Base-by-base conservation (phyloP, 1,284 basidiomycete species). In the Boletus mariae region DNA sequence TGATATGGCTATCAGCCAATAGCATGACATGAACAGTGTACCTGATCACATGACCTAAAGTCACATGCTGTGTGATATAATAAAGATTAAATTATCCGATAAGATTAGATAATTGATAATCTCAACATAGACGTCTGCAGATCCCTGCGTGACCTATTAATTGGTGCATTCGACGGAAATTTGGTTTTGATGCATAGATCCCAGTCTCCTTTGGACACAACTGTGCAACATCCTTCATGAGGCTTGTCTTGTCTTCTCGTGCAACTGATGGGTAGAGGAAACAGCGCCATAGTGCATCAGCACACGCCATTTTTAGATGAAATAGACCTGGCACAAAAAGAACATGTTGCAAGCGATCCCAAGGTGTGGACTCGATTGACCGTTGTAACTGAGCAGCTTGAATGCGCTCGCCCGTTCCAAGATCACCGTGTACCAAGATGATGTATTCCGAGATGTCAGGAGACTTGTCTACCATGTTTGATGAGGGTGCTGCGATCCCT, bases 241-340 rank as follows among this genome's bases (percentile, higher is more conserved):
- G 47, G 23, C 49, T 34, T 2, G 44, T 62, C 2, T 51, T 42
- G 44, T 65, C 54, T 1, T 49, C 11, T 0, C n/a, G 42, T 1
- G 37, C 44, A 0, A 13, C 17, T 1, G 37, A 48, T 10, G 55
- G 55, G 3, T 55, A 28, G 4, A 67, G 29, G 13, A 60, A 62
- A 25, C 52, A 59, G 2, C 49, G 40, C 62, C 66, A 71, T 0
- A 73, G 17, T 2, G 64, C 61, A 52, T 73, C 67, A 0, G 56
- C 61, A 47, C 60, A 64, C 0, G 70, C 68, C 69, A 73, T 73
- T 42, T 68, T 68, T 13, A 68, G n/a, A 31, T 73, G 67, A 40
- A 74, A 74, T 0, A 70, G 49, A 0, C 69, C 67, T 0, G 57
- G 50, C 0, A 71, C 49, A 20, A 66, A 64, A 0, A 71, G 25